Percentiles rank a stretch among this genome's conserved stretches.
Evolutionary conservation across 140 eudicot species (phyloP).

Genomic region (Bidens hawaiensis): DNA sequence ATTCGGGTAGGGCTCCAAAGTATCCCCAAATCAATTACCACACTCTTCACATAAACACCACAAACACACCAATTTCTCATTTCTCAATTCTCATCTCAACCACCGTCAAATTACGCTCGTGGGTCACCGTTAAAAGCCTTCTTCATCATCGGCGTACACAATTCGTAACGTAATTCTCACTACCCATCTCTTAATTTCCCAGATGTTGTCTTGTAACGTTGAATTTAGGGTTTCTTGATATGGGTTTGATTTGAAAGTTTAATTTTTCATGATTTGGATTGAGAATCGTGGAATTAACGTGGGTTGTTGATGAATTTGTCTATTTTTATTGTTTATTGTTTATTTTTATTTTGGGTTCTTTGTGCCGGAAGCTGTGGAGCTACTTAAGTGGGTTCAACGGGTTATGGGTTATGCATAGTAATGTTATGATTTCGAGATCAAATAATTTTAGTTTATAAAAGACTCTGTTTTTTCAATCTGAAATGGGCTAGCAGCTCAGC

Average conservation of each 20-base stretch:
- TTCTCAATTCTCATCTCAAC: neutral
- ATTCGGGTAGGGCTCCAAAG: constrained; percentile 28
- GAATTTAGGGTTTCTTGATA: constrained; percentile 3
- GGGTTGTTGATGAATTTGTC: no score
- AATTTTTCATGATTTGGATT: neutral
- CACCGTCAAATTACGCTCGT: constrained; percentile 6
- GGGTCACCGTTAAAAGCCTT: constrained; percentile 10
- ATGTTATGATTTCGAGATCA: no score
- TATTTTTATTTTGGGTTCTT: no score
- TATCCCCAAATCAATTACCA: neutral
- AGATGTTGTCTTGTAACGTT: constrained; percentile 2
- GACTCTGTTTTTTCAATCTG: no score
- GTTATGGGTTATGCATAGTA: no score
- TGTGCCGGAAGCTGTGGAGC: no score
- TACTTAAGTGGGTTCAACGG: no score
- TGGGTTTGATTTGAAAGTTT: neutral
- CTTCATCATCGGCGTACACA: constrained; percentile 10
- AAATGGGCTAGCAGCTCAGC: no score
- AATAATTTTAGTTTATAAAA: no score
- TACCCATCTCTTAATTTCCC: neutral
- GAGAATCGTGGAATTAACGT: no score
- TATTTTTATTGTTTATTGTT: no score
- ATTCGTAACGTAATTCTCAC: neutral
- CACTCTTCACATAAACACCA: neutral
- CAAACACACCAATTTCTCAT: no score